Percentiles rank a stretch among this genome's conserved stretches.
These are phyloP conservation scores for Viridothelium virens DNA, from an alignment of 495 filamentous ascomycete genomes.

Conservation along the genomic window DNA sequence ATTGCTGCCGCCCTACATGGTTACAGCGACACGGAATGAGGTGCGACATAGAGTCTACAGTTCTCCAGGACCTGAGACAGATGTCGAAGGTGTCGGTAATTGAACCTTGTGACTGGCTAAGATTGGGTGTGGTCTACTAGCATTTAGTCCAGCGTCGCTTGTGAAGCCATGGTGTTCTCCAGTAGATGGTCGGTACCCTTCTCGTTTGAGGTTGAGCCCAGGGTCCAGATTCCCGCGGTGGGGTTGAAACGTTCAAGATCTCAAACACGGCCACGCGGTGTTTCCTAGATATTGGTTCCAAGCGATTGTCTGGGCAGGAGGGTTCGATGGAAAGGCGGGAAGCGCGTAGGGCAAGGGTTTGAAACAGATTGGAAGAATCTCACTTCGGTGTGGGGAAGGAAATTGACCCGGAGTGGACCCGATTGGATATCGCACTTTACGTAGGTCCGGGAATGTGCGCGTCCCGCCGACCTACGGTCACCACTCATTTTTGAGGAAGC, in stretches of 20 bases:
- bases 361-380: background rate
- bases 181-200: background rate
- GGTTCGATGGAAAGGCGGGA: background rate
- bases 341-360: background rate
- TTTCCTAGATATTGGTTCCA: slow-evolving; percentile 1
- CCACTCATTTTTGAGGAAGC: background rate
- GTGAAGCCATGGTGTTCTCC: background rate
- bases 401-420: background rate
- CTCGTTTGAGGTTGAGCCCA: background rate
- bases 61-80: background rate
- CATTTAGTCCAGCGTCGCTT: background rate
- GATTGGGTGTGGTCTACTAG: background rate
- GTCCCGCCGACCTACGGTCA: background rate
- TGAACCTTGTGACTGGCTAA: background rate
- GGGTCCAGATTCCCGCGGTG: background rate
- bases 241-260: background rate
- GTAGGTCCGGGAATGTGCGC: background rate
- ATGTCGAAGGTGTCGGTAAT: background rate
- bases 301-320: background rate
- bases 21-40: background rate
- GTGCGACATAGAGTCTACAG: background rate
- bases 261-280: background rate
- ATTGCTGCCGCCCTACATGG: background rate
- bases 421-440: background rate
- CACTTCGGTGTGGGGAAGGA: background rate